These are phyloP conservation scores for Geotrichum bryndzae DNA, from an alignment of 1,139 yeast genomes.

Conservation along the genomic window DNA sequence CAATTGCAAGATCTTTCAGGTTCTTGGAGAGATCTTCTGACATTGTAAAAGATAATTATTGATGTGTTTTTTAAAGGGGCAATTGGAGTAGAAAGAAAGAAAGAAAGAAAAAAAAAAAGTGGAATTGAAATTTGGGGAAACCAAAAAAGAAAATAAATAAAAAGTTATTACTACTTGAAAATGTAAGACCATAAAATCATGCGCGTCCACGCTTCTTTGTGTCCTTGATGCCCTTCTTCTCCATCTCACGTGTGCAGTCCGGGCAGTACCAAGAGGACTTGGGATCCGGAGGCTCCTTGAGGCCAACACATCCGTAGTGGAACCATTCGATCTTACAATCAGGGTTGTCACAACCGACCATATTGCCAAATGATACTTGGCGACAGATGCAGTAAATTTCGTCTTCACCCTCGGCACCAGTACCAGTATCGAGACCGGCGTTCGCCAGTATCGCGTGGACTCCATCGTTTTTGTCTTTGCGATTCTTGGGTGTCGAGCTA, in stretches of 20 bases:
- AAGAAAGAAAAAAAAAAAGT: not conserved
- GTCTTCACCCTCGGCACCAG: conserved; percentile 47
- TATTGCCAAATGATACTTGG: conserved; percentile 79
- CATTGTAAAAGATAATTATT: not conserved
- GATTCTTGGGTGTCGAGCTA: conserved; percentile 6
- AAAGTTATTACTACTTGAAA: not conserved
- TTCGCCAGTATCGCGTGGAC: not conserved
- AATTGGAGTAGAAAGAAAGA: not conserved
- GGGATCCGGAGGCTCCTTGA: conserved; percentile 39
- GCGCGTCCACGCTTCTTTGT: conserved; percentile 15
- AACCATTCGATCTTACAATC: conserved; percentile 86
- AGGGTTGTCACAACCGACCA: conserved; percentile 87
- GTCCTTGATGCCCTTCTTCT: conserved; percentile 23
- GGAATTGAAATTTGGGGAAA: not conserved
- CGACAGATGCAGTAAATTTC: conserved; percentile 75
- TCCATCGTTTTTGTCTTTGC: conserved; percentile 5
- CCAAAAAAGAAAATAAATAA: not conserved
- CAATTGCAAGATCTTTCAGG: not conserved
- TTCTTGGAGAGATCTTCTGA: not conserved
- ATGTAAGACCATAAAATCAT: not conserved
- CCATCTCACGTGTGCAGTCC: conserved; percentile 30
- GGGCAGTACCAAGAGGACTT: conserved; percentile 41
- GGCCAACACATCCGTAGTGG: conserved; percentile 72
- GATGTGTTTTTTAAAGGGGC: not conserved
- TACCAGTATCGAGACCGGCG: not conserved